Evolutionary conservation across 805 yeast species (phyloP).

Genomic region (Wickerhamomyces bovis): DNA sequence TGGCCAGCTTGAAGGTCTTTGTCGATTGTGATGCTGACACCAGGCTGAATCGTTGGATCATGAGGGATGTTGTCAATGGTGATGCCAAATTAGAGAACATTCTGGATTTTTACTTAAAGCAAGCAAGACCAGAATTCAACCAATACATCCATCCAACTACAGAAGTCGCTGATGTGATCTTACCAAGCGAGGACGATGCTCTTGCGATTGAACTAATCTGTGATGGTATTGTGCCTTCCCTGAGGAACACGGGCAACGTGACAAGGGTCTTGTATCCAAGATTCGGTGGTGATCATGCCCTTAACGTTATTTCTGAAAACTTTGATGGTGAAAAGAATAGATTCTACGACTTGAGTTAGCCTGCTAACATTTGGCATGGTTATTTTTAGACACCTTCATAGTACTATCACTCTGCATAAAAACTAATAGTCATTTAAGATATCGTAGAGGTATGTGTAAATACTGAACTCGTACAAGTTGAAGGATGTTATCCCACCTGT

Average conservation of each 20-base stretch:
- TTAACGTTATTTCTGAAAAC: conserved; percentile 27
- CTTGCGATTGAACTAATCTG: conserved; percentile 54
- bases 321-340: conserved; percentile 36
- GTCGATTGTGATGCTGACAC: conserved; percentile 84
- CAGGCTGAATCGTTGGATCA: conserved; percentile 74
- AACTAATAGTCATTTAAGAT: neutral
- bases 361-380: too few species aligned
- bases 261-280: conserved; percentile 11
- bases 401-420: neutral
- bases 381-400: neutral
- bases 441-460: neutral
- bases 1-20: conserved; percentile 64
- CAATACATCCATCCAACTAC: conserved; percentile 64
- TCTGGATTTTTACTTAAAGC: conserved; percentile 42
- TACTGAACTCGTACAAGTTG: too few species aligned
- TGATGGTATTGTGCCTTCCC: conserved; percentile 50
- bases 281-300: conserved; percentile 14
- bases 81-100: conserved; percentile 23
- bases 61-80: conserved; percentile 22
- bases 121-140: conserved; percentile 60
- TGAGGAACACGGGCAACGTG: conserved; percentile 13
- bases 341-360: conserved; percentile 32
- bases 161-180: conserved; percentile 65
- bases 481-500: too few species aligned
- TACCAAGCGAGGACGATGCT: conserved; percentile 63